A percentile compares a stretch with the other conserved stretches of the same genome.
Conservation (phyloP, 345 rosid genomes). For the Melastoma malabathricum region DNA sequence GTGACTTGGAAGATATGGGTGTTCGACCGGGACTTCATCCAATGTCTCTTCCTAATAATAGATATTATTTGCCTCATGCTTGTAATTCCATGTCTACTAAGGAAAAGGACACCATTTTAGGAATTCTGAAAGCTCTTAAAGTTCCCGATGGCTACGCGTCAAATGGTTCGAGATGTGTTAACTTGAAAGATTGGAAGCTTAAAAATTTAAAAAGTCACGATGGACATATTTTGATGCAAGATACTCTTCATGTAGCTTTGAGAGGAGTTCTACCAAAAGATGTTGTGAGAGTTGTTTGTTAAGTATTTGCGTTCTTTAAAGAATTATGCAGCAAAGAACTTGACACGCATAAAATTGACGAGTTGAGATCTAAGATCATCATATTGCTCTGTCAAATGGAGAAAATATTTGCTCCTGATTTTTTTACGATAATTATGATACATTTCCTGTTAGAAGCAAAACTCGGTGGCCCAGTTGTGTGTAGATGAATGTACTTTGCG, state of each 20-base stretch:
- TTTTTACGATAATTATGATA: too few relatives aligned
- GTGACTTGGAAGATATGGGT: background rate
- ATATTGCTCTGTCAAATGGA: too few relatives aligned
- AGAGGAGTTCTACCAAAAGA: background rate
- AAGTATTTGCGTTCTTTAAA: constrained; percentile 2
- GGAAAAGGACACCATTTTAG: background rate
- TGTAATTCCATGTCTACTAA: background rate
- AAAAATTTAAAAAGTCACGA: constrained; percentile 3
- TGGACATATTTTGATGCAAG: constrained; percentile 7
- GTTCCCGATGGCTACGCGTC: constrained; percentile 4
- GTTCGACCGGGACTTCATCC: background rate
- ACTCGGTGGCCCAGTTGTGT: too few relatives aligned
- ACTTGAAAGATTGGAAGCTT: constrained; percentile 2
- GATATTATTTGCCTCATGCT: background rate
- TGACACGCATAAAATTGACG: background rate
- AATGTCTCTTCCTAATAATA: background rate
- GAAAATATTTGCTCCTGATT: too few relatives aligned
- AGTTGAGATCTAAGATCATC: too few relatives aligned
- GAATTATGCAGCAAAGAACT: background rate
- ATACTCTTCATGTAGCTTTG: constrained; percentile 1
- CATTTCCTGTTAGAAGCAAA: too few relatives aligned
- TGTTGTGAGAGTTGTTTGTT: background rate
- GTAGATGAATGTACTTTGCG: too few relatives aligned
- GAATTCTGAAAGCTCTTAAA: background rate
- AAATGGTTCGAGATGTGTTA: constrained; percentile 4